Evolutionary conservation across 345 rosid genomes (phyloP).

Genomic region (Gossypium thurberi): DNA sequence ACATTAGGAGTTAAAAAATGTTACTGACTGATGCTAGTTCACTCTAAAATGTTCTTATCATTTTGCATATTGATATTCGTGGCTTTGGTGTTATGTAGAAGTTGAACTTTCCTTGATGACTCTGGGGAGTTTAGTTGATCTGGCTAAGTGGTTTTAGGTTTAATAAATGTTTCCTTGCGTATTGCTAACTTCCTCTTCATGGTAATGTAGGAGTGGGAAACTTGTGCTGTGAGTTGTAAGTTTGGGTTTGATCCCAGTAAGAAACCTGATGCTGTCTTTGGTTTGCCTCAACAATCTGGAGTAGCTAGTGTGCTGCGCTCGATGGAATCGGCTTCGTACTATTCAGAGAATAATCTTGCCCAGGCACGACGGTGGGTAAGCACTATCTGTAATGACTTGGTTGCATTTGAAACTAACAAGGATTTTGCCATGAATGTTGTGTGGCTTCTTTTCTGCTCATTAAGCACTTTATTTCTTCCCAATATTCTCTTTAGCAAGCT

Average conservation of each 20-base stretch:
- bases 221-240: conserved; percentile 64
- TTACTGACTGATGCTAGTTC: not conserved
- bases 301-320: conserved; percentile 59
- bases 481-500: not conserved
- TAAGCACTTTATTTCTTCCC: not conserved
- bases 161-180: not conserved
- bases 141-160: not conserved
- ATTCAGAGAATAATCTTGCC: conserved; percentile 58
- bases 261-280: conserved; percentile 68
- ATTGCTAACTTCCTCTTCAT: conserved; percentile 7
- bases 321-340: conserved; percentile 91
- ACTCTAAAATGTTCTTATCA: not conserved
- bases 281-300: conserved; percentile 35
- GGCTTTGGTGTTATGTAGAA: not conserved
- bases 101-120: not conserved
- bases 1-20: not conserved
- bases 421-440: not conserved
- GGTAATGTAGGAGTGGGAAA: conserved; percentile 47
- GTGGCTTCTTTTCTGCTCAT: not conserved
- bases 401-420: not conserved
- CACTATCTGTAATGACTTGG: conserved; percentile 37
- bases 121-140: not conserved
- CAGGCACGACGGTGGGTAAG: conserved; percentile 99
- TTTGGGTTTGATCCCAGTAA: conserved; percentile 41
- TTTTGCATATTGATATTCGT: not conserved